A percentile compares a stretch with the other conserved stretches of the same genome.
Conservation (phyloP, 768 basidiomycete species). For the Russula compacta region DNA sequence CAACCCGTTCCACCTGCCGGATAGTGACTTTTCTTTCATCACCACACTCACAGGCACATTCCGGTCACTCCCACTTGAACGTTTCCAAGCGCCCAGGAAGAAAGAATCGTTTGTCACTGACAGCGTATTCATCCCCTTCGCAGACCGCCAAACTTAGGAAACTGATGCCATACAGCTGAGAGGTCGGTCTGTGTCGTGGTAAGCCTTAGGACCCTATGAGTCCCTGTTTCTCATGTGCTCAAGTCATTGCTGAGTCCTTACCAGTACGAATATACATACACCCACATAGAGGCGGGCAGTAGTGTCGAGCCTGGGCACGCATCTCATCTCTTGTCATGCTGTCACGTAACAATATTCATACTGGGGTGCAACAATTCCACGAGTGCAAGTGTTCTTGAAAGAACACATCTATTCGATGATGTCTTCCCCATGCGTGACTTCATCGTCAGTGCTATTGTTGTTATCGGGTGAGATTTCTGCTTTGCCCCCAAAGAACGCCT, state of each 20-base stretch:
- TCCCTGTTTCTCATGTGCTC: neutral
- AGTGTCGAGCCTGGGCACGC: neutral
- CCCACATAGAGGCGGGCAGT: neutral
- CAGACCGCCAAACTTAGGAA: conserved; percentile 65
- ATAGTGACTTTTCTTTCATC: neutral
- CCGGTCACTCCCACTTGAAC: conserved; percentile 68
- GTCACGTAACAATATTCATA: too few relatives aligned
- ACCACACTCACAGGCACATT: conserved; percentile 41
- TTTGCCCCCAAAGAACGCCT: conserved; percentile 55
- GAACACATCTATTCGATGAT: neutral
- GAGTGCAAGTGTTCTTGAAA: neutral
- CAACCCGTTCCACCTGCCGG: neutral
- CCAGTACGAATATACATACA: neutral
- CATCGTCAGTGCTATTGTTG: conserved; percentile 27
- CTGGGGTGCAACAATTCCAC: too few relatives aligned
- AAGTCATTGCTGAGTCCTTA: neutral
- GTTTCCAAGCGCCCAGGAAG: conserved; percentile 53
- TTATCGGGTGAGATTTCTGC: conserved; percentile 2
- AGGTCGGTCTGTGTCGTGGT: neutral
- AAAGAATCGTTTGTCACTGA: conserved; percentile 57
- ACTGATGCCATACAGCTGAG: conserved; percentile 59
- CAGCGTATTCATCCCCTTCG: conserved; percentile 53
- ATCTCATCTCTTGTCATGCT: neutral
- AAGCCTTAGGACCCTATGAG: neutral
- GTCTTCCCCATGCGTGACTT: conserved; percentile 7